Evolutionary conservation across 495 filamentous ascomycete species (phyloP).

Genomic region (Viridothelium virens): DNA sequence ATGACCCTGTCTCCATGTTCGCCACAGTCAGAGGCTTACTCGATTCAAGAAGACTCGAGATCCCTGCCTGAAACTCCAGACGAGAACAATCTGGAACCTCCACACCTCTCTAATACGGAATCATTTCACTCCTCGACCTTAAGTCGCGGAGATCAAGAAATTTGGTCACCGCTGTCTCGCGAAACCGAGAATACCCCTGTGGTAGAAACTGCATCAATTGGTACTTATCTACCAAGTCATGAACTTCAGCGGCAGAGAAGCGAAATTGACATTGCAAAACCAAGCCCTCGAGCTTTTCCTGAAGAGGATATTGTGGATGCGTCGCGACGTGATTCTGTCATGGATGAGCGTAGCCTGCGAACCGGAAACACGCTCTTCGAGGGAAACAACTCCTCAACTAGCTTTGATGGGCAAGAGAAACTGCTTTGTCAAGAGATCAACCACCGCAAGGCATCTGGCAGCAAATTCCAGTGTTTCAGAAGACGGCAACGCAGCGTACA

Average conservation of each 20-base stretch:
- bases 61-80: not conserved
- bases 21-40: not conserved
- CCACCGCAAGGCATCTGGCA: not conserved
- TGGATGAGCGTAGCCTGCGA: not conserved
- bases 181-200: conserved; percentile 19
- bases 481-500: not conserved
- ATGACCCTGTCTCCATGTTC: not conserved
- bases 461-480: not conserved
- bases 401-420: not conserved
- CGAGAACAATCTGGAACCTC: not conserved
- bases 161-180: conserved; percentile 8
- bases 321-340: not conserved
- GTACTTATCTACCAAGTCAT: conserved; percentile 15
- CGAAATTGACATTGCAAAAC: conserved; percentile 4
- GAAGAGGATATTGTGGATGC: not conserved
- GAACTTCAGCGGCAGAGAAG: not conserved
- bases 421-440: not conserved
- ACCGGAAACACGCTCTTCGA: not conserved
- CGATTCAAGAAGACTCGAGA: not conserved
- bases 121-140: not conserved
- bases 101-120: not conserved
- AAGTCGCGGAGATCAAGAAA: not conserved
- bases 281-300: not conserved
- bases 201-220: conserved; percentile 22
- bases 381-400: not conserved